These are phyloP conservation scores for Brassica nigra DNA, from an alignment of 345 rosid species.

Conservation along the genomic window DNA sequence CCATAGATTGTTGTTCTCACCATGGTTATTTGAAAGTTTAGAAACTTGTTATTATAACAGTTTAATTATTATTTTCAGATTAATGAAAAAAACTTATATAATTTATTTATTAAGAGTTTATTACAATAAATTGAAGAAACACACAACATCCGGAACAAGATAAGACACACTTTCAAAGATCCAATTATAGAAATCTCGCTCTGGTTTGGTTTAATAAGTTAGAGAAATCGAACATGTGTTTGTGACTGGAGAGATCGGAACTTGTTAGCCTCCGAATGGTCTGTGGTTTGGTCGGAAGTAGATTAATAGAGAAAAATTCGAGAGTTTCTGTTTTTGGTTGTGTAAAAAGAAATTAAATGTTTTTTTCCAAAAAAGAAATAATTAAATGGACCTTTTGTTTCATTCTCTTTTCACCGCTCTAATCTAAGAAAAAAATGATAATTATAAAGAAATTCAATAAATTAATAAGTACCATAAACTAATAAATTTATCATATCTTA, in stretches of 20 bases:
- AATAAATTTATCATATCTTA: too few relatives aligned
- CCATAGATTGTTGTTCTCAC: slow-evolving; percentile 24
- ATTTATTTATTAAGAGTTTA: not conserved
- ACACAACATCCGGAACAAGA: slow-evolving; percentile 20
- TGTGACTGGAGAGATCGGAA: slow-evolving; percentile 61
- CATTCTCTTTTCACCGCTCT: not conserved
- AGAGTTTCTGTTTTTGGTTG: slow-evolving; percentile 37
- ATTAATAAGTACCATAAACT: too few relatives aligned
- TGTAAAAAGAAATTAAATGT: slow-evolving; percentile 5
- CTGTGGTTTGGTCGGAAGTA: slow-evolving; percentile 20
- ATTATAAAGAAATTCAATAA: not conserved
- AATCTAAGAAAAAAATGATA: not conserved
- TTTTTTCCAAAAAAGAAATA: too few relatives aligned
- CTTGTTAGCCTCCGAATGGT: slow-evolving; percentile 59
- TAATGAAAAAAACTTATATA: not conserved
- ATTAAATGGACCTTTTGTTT: slow-evolving; percentile 9
- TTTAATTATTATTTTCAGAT: not conserved
- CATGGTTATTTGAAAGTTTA: not conserved
- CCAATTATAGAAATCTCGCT: slow-evolving; percentile 49
- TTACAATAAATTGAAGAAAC: slow-evolving; percentile 21
- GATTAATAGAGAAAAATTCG: slow-evolving; percentile 11
- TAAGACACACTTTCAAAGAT: not conserved
- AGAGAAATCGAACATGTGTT: slow-evolving; percentile 36
- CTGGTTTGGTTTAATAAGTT: slow-evolving; percentile 50
- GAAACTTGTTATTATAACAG: slow-evolving; percentile 2